phyloP scores from a whole-genome alignment of 345 rosid genomes.

The Gossypium anomalum region DNA sequence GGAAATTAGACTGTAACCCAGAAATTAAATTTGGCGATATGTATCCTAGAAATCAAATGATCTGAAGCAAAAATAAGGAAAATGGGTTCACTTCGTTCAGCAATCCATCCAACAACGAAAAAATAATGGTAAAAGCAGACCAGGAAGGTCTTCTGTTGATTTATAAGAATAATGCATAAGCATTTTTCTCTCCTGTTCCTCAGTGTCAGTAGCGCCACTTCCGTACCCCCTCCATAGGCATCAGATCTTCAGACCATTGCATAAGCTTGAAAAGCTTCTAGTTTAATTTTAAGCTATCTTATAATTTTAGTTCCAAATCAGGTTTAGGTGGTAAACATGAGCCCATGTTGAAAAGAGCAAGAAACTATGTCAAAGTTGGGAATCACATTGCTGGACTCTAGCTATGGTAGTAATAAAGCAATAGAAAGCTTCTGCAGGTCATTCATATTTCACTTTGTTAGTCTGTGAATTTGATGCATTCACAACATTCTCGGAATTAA shows the following conservation, averaged over 20 bases:
- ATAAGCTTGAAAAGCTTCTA: conserved; percentile 1
- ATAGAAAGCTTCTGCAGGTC: neutral
- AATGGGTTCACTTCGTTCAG: neutral
- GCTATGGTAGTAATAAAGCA: neutral
- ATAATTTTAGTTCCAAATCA: neutral
- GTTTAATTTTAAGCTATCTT: conserved; percentile 1
- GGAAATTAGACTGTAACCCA: neutral
- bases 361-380: neutral
- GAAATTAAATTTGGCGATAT: neutral
- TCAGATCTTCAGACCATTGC: neutral
- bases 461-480: conserved; percentile 3
- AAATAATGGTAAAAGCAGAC: neutral
- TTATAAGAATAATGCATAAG: neutral
- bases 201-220: neutral
- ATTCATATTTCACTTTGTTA: neutral
- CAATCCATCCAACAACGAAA: neutral
- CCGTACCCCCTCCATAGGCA: neutral
- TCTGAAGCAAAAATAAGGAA: neutral
- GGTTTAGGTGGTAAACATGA: neutral
- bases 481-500: neutral
- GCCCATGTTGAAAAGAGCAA: neutral
- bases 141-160: conserved; percentile 3
- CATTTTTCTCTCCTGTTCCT: neutral
- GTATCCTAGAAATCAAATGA: conserved; percentile 1
- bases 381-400: conserved; percentile 9